Evolutionary conservation across 1,284 basidiomycete species (phyloP), one percentile per base, ranked within the genome.

Genomic region (Hypsizygus ulmarius): DNA sequence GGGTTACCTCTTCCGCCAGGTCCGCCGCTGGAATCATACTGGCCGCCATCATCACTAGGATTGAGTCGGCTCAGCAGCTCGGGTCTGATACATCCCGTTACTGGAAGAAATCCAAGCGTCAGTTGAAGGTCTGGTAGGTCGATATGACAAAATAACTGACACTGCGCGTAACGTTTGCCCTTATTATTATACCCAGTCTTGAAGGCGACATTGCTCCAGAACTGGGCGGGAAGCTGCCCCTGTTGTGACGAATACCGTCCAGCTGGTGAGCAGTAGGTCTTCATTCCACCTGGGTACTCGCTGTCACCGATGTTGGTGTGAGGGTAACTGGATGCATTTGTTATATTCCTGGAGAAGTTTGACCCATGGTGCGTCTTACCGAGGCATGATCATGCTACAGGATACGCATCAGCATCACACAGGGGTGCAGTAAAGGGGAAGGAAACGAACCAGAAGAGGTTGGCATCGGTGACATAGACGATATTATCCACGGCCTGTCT

Each of bases 1-100:
- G 77, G 76, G 47, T 78, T 78, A 12, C 77, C 77, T 15, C 52
- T 54, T 7, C 74, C 74, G 18, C 64, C 66, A 3, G 52, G 59
- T 8, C 77, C 75, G 16, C 77, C 77, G 47, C 68, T 74, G n/a
- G 74, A 77, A 59, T 77, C 75, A 54, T 78, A 78, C 52, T 77
- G 74, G 12, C 75, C 77, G 21, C 76, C 76, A 7, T 51, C 64
- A 58, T 78, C 77, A 36, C 57, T 55, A 0, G 68, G 55, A 53
- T 76, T 75, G 8, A 78, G 59, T 5, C 71, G 64, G 47, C 64
- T 62, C 21, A 77, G 58, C 19, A 61, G 60, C 19, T 58, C 62
- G 0, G 75, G 68, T 34, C 64, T 61, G 41, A 78, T 78, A 51
- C 76, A 78, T 1, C 77, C 75, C 2, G 77, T 78, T 37, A 78